phyloP scores from a whole-genome alignment of 257 asterid genomes.

The Solanum chiquidenum region DNA sequence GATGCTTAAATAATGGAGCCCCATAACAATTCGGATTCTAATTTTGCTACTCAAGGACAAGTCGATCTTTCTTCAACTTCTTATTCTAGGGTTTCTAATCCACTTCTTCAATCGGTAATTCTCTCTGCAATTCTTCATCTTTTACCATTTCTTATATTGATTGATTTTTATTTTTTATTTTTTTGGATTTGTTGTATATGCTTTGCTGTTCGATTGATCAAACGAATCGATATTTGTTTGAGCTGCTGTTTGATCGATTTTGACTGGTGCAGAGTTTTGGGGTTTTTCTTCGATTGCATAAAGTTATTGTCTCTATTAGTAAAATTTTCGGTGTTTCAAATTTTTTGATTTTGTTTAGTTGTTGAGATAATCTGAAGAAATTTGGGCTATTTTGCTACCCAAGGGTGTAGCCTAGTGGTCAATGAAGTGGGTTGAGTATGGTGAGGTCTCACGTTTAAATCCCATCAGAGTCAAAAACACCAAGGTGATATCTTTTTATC shows the following conservation, averaged over 20 bases:
- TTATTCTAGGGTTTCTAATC: slow-evolving; percentile 1
- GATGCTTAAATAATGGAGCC: neutral
- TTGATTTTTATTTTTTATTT: neutral
- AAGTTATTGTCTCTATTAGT: neutral
- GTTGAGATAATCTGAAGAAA: neutral
- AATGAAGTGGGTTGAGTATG: neutral
- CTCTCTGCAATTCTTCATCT: neutral
- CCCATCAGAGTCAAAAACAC: neutral
- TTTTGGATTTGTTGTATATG: neutral
- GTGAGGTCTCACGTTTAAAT: neutral
- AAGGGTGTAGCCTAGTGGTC: neutral
- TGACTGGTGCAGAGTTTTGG: neutral
- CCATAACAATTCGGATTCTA: neutral
- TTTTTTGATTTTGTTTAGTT: neutral
- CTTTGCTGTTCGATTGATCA: neutral
- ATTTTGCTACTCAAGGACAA: neutral
- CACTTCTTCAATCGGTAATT: slow-evolving; percentile 4
- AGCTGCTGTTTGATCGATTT: neutral
- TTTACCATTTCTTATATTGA: neutral
- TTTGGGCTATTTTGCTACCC: neutral
- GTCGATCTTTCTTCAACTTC: neutral
- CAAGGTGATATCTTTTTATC: neutral
- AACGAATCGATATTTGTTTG: neutral
- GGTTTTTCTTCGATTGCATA: neutral
- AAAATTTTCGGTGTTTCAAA: neutral